Percentiles rank a stretch among this genome's conserved stretches.
phyloP scores from a whole-genome alignment of 169 alveolate genomes.

The Cryptosporidium ubiquitum region DNA sequence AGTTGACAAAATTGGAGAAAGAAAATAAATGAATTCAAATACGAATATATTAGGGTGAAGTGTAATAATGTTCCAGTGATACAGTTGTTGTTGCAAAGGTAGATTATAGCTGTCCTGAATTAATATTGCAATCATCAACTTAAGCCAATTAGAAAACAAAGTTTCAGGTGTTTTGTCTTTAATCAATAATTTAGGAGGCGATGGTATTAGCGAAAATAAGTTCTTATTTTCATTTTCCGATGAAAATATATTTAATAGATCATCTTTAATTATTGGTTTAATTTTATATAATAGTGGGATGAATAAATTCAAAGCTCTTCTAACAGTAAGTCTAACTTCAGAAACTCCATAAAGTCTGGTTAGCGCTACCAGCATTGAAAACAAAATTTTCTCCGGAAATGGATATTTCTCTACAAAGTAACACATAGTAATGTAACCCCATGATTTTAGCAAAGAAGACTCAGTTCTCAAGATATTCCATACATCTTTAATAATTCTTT shows the following conservation, averaged over 20 bases:
- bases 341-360: constrained; percentile 68
- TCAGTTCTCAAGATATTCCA: constrained; percentile 69
- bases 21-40: constrained; percentile 21
- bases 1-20: constrained; percentile 61
- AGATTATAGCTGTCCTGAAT: constrained; percentile 66
- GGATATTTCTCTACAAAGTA: constrained; percentile 62
- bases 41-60: constrained; percentile 22
- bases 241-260: background rate
- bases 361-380: constrained; percentile 56
- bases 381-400: constrained; percentile 67
- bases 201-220: constrained; percentile 42
- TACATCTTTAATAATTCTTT: constrained; percentile 51
- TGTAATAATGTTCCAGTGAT: constrained; percentile 58
- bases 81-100: constrained; percentile 61
- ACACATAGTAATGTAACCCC: constrained; percentile 75
- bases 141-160: constrained; percentile 58
- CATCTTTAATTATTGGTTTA: constrained; percentile 16
- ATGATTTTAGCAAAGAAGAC: constrained; percentile 59
- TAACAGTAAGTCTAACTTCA: constrained; percentile 55
- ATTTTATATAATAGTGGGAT: constrained; percentile 30
- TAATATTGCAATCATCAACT: constrained; percentile 57
- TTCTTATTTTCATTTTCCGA: background rate
- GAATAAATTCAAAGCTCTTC: constrained; percentile 52
- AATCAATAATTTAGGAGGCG: constrained; percentile 50
- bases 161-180: constrained; percentile 50